Conservation (phyloP, 129 eudicot genomes). For the carrot (Daucus carota) region DH1_v3.0 NC_030385.2:24827001-24827500, state of each 20-base stretch:
- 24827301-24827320: background rate
- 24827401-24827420: too few species aligned
- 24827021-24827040: background rate
- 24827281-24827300: background rate
- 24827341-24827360: background rate
- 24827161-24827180: slow-evolving; percentile 85
- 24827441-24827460: too few species aligned
- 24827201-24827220: background rate
- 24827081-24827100: slow-evolving; percentile 15
- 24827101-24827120: slow-evolving; percentile 83
- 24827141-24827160: slow-evolving; percentile 81
- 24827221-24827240: background rate
- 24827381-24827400: too few species aligned
- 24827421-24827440: too few species aligned
- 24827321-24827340: background rate
- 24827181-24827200: slow-evolving; percentile 59
- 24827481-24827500: too few species aligned
- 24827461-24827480: too few species aligned
- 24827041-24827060: background rate
- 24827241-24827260: background rate
- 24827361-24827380: too few species aligned
- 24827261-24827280: background rate
- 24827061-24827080: background rate
- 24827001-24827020: background rate
- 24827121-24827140: slow-evolving; percentile 94